A percentile compares a stretch with the other conserved stretches of the same genome.
These are phyloP conservation scores for Urtica urens DNA, from an alignment of 306 rosid genomes.

Conservation along the genomic window DNA sequence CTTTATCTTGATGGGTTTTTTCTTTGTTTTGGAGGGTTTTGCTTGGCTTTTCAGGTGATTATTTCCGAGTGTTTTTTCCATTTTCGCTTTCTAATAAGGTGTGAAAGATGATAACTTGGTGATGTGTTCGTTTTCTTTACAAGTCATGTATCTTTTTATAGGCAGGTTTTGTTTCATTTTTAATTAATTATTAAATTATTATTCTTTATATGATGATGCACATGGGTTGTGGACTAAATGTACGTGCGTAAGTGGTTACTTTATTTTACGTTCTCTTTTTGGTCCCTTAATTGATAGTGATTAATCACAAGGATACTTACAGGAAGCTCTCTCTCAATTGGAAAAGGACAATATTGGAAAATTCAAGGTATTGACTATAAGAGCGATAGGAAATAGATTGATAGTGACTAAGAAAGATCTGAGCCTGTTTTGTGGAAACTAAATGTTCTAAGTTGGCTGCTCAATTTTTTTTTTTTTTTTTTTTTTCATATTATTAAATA, in stretches of 20 bases:
- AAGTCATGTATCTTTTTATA: neutral
- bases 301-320: neutral
- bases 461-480: neutral
- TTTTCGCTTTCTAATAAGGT: neutral
- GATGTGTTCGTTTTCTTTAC: neutral
- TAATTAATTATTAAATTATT: neutral
- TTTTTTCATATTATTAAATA: neutral
- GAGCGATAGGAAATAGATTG: neutral
- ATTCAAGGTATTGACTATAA: conserved; percentile 1
- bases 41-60: neutral
- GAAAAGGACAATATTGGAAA: conserved; percentile 3
- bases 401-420: neutral
- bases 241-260: neutral
- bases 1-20: conserved; percentile 29
- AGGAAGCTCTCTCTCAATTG: neutral
- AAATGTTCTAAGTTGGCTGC: conserved; percentile 7
- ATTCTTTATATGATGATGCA: neutral
- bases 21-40: conserved; percentile 13
- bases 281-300: neutral
- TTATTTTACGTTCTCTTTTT: no score
- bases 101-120: neutral
- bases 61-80: conserved; percentile 9
- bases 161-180: no score
- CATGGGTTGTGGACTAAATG: neutral
- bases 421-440: neutral